Evolutionary conservation across 2,329 filamentous ascomycete species (phyloP).

Genomic region (Fusarium sp.): DNA sequence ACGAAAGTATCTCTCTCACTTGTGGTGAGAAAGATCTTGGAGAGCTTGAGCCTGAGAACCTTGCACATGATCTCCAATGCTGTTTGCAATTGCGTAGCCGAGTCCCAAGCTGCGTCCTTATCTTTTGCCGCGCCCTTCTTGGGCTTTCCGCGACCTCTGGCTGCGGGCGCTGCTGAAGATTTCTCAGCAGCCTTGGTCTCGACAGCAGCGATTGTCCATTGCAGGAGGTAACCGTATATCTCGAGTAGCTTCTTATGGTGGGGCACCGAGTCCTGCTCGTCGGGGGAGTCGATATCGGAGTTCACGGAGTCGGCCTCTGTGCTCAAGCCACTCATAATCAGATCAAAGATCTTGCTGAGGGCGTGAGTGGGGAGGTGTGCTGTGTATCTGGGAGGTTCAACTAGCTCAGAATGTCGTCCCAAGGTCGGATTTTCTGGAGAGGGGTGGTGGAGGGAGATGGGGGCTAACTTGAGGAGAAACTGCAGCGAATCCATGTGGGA

Average conservation of each 20-base stretch:
- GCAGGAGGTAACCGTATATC: slow-evolving; percentile 90
- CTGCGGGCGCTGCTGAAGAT: slow-evolving; percentile 71
- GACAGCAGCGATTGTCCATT: slow-evolving; percentile 95
- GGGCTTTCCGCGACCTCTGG: slow-evolving; percentile 76
- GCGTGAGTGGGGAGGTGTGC: slow-evolving; percentile 80
- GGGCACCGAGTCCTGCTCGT: slow-evolving; percentile 86
- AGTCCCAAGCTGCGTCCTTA: slow-evolving; percentile 90
- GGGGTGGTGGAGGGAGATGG: slow-evolving; percentile 55
- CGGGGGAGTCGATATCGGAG: slow-evolving; percentile 82
- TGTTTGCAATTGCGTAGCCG: slow-evolving; percentile 83
- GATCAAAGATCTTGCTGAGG: slow-evolving; percentile 91
- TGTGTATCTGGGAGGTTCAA: slow-evolving; percentile 78
- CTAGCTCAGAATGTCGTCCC: slow-evolving; percentile 52
- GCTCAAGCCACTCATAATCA: slow-evolving; percentile 85
- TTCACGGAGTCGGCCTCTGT: slow-evolving; percentile 87
- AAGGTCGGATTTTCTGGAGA: slow-evolving; percentile 34
- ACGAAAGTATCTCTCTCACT: slow-evolving; percentile 97
- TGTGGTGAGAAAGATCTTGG: slow-evolving; percentile 93
- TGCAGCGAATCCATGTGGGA: slow-evolving; percentile 91
- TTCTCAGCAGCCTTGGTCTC: slow-evolving; percentile 95
- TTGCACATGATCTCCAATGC: slow-evolving; percentile 96
- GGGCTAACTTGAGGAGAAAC: slow-evolving; percentile 93
- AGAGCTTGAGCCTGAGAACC: slow-evolving; percentile 89
- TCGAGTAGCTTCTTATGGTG: slow-evolving; percentile 93
- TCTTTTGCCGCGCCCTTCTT: slow-evolving; percentile 83